A percentile compares a stretch with the other conserved stretches of the same genome.
These are phyloP conservation scores for Grigorovia transvaalensis DNA, from an alignment of 805 yeast species.

Conservation along the genomic window DNA sequence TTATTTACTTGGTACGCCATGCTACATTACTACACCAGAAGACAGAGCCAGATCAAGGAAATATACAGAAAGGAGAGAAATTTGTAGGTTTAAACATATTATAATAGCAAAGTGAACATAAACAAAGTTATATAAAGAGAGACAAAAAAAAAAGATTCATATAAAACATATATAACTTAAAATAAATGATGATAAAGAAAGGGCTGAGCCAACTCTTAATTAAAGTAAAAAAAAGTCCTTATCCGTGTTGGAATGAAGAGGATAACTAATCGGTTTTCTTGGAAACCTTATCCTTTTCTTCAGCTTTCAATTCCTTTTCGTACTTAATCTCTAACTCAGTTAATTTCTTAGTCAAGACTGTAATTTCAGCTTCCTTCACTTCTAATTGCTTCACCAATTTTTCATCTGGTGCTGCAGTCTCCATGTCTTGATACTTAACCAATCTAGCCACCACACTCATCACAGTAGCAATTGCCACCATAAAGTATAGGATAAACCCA, in stretches of 20 bases:
- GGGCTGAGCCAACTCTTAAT: too few relatives aligned
- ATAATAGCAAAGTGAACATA: not conserved
- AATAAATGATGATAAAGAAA: too few relatives aligned
- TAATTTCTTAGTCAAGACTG: slow-evolving; percentile 42
- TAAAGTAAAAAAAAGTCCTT: too few relatives aligned
- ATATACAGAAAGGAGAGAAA: slow-evolving; percentile 14
- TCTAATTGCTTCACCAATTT: slow-evolving; percentile 4
- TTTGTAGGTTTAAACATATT: not conserved
- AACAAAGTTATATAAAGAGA: not conserved
- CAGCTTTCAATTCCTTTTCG: slow-evolving; percentile 26
- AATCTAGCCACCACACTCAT: slow-evolving; percentile 42
- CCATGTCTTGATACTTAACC: slow-evolving; percentile 35
- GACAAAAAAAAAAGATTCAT: too few relatives aligned
- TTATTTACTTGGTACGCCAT: slow-evolving; percentile 1
- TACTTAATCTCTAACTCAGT: slow-evolving; percentile 40
- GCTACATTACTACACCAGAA: slow-evolving; percentile 1
- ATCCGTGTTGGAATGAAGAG: too few relatives aligned
- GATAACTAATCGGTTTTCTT: not conserved
- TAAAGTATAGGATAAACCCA: slow-evolving; percentile 51
- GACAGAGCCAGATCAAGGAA: slow-evolving; percentile 8
- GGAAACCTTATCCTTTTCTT: not conserved
- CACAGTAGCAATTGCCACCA: slow-evolving; percentile 44
- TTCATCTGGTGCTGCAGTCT: slow-evolving; percentile 12
- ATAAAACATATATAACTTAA: too few relatives aligned
- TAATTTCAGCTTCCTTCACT: slow-evolving; percentile 7